phyloP scores from a whole-genome alignment of 176 grass and related monocot species.

The Rhynchospora pubera region DNA sequence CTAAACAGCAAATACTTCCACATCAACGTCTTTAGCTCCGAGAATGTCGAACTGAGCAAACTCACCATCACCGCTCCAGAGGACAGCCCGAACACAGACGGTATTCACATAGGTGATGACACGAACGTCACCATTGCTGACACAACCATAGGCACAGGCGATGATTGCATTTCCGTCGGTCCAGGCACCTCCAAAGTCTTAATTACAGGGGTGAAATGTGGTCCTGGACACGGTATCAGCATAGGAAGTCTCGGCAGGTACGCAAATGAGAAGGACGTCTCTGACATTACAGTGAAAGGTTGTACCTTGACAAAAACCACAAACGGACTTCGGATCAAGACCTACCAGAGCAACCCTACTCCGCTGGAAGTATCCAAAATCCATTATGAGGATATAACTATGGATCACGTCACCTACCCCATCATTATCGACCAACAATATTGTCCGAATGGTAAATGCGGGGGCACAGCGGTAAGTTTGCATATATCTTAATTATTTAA shows the following conservation, averaged over 20 bases:
- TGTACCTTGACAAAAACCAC: conserved; percentile 50
- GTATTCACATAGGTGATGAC: conserved; percentile 46
- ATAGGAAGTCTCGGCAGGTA: conserved; percentile 53
- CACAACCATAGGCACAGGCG: conserved; percentile 43
- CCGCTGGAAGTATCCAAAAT: conserved; percentile 24
- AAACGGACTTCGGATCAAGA: conserved; percentile 68
- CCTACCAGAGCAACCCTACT: conserved; percentile 32
- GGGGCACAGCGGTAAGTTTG: background rate
- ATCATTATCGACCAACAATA: conserved; percentile 72
- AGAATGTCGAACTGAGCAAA: conserved; percentile 11
- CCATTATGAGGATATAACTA: conserved; percentile 43
- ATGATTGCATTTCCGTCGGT: conserved; percentile 72
- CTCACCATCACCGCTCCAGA: conserved; percentile 44
- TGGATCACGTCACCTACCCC: conserved; percentile 42
- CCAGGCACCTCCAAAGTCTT: conserved; percentile 20
- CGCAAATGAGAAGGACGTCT: conserved; percentile 47
- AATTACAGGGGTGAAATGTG: conserved; percentile 41
- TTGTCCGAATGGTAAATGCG: conserved; percentile 41
- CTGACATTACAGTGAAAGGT: conserved; percentile 27
- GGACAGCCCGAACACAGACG: conserved; percentile 65
- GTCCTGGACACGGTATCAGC: conserved; percentile 81
- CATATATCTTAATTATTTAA: background rate
- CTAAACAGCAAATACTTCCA: conserved; percentile 82
- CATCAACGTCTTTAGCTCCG: conserved; percentile 44
- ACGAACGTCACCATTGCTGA: conserved; percentile 24